Conservation (phyloP, 2,329 filamentous ascomycete genomes). For the Colletotrichum caudatum region DNA sequence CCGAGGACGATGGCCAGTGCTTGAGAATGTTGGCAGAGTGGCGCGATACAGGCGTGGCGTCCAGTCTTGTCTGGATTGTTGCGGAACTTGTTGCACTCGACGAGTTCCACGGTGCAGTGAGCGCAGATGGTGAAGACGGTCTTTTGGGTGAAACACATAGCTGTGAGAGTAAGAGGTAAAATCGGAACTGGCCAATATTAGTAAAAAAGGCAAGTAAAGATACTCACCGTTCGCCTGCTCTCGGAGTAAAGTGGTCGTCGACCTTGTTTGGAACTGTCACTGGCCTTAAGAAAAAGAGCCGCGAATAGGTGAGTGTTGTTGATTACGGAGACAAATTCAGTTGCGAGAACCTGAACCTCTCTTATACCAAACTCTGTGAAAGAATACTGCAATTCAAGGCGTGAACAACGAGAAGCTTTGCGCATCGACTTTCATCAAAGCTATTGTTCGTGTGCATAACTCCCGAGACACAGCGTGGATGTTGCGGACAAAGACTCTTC, state of each 20-base stretch:
- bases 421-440: background rate
- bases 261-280: background rate
- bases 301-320: background rate
- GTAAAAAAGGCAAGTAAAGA: background rate
- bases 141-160: conserved; percentile 13
- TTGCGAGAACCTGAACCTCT: background rate
- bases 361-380: background rate
- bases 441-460: background rate
- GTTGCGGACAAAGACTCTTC: background rate
- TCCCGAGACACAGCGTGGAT: background rate
- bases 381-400: background rate
- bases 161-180: background rate
- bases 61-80: background rate
- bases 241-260: background rate
- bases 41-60: conserved; percentile 7
- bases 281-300: background rate
- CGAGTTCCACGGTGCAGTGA: conserved; percentile 7
- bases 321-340: background rate
- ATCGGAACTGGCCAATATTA: background rate
- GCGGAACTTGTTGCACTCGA: conserved; percentile 1
- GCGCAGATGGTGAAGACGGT: conserved; percentile 12
- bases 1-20: conserved; percentile 11
- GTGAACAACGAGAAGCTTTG: background rate
- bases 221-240: background rate
- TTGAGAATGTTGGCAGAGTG: conserved; percentile 25